Evolutionary conservation across 495 filamentous ascomycete species (phyloP).

Genomic region (Aspergillus affinis): DNA sequence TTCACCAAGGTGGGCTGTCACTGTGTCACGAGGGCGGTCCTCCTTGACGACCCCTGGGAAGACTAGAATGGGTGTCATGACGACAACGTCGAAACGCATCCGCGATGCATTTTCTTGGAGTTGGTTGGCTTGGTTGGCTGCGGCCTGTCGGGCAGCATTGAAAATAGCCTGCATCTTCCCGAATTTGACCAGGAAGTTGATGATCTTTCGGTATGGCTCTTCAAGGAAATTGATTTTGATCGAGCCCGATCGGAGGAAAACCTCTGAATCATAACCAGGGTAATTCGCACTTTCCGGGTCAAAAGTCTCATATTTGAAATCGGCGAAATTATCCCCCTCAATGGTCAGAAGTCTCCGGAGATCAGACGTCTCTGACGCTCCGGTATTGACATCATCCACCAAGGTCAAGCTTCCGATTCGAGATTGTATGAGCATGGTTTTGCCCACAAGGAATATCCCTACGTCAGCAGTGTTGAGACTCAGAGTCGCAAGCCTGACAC

Average conservation of each 20-base stretch:
- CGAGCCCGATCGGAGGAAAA: slow-evolving; percentile 85
- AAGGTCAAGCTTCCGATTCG: slow-evolving; percentile 83
- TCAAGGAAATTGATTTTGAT: slow-evolving; percentile 95
- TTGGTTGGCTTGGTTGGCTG: slow-evolving; percentile 90
- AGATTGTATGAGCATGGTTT: slow-evolving; percentile 80
- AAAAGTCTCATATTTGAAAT: slow-evolving; percentile 96
- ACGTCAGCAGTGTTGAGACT: slow-evolving; percentile 90
- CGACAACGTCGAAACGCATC: slow-evolving; percentile 88
- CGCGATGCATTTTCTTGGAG: slow-evolving; percentile 85
- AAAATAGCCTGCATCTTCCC: slow-evolving; percentile 99
- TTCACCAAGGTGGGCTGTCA: slow-evolving; percentile 93
- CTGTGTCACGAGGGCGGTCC: slow-evolving; percentile 68
- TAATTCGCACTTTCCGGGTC: slow-evolving; percentile 72
- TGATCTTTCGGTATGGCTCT: slow-evolving; percentile 96
- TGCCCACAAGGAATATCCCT: slow-evolving; percentile 82
- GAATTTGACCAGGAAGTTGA: slow-evolving; percentile 96
- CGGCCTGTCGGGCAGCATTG: slow-evolving; percentile 92
- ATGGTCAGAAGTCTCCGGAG: slow-evolving; percentile 89
- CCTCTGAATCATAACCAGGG: slow-evolving; percentile 92
- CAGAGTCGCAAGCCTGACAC: slow-evolving; percentile 88
- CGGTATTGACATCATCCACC: slow-evolving; percentile 92
- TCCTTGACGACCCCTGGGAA: slow-evolving; percentile 73
- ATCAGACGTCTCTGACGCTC: slow-evolving; percentile 74
- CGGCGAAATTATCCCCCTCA: slow-evolving; percentile 92
- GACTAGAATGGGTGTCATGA: slow-evolving; percentile 93